These are phyloP conservation scores for Dactylellina haptotyla DNA, from an alignment of 2,329 filamentous ascomycete species.

Conservation along the genomic window DNA sequence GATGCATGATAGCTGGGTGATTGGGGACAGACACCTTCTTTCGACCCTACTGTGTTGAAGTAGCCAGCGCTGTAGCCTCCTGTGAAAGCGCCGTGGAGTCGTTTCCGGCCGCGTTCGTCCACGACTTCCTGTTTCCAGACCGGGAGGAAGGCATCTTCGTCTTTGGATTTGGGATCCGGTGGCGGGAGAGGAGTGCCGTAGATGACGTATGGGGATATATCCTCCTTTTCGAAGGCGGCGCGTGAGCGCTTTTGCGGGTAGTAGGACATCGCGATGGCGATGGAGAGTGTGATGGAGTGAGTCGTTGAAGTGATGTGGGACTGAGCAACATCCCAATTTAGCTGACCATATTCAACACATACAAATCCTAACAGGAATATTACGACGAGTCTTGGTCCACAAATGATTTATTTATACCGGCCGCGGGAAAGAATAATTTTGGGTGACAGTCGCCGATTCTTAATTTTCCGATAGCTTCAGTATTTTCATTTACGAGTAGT, in stretches of 20 bases:
- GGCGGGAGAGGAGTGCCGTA: conserved; percentile 88
- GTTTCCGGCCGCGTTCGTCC: conserved; percentile 88
- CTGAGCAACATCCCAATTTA: not conserved
- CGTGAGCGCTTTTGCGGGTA: conserved; percentile 75
- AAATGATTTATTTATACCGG: too few species aligned
- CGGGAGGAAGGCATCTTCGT: conserved; percentile 90
- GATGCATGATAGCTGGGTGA: not conserved
- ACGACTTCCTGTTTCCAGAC: conserved; percentile 99
- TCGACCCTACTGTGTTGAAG: conserved; percentile 97
- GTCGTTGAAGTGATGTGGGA: not conserved
- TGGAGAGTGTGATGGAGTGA: not conserved
- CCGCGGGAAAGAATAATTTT: too few species aligned
- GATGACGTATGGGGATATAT: conserved; percentile 75
- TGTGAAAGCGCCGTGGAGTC: conserved; percentile 94
- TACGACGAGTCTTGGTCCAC: too few species aligned
- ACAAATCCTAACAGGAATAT: too few species aligned
- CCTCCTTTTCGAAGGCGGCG: conserved; percentile 73
- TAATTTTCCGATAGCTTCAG: too few species aligned
- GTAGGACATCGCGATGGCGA: conserved; percentile 26
- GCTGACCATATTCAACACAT: not conserved
- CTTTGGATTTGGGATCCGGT: conserved; percentile 77
- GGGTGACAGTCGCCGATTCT: too few species aligned
- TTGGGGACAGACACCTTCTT: conserved; percentile 71
- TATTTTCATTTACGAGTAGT: too few species aligned
- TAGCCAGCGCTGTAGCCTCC: conserved; percentile 98